Base-by-base conservation (phyloP, 768 basidiomycete genomes). In the Xerocomus potaroensis region DNA sequence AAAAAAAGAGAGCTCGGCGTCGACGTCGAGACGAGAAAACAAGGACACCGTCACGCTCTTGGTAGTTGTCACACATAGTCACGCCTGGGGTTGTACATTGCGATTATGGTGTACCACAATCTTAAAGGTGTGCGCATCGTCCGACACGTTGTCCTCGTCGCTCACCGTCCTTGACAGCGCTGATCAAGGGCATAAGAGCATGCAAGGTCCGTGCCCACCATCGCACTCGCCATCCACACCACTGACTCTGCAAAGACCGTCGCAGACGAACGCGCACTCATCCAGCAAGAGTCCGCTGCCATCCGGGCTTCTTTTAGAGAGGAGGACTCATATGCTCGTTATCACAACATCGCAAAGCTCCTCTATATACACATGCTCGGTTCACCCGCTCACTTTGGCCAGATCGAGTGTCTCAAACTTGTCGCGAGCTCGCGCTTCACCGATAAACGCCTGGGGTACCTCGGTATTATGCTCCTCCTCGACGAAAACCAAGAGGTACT, bases 341-440 rank as follows among this genome's bases (percentile, higher is more conserved):
- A 99, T 66, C 89, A 98, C 76, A 98, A 94, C 69, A 84, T 99
- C 63, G 95, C 94, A 48, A 98, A 98, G 65, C 79, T 98, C 19
- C 82, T 99, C 50, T 98, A 99, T 72, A 96, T 96, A 70, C 91
- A 95, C 65, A 97, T 99, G 93, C 84, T 96, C 31, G 96, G 96
- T 46, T 97, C 94, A 36, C 91, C 93, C 8, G 96, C 96, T 24
- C 96, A 99, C 67, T 99, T 97, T 64, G 96, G 95, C 43, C 96
- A 99, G 75, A 97, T 99, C 66, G 92, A 95, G 73, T 94, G 92
- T 69, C 72, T 93, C 57, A 93, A 92, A 65, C 83, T 93, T 36
- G 93, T 96, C 31, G 93, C 93, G 26, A 91, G 91, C 61, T 92
- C 93, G 14, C 79, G 94, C 38, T 99, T 98, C 70, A 79, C 87